Conservation (phyloP, 768 basidiomycete genomes). For the Rhodotorula diobovata region DNA sequence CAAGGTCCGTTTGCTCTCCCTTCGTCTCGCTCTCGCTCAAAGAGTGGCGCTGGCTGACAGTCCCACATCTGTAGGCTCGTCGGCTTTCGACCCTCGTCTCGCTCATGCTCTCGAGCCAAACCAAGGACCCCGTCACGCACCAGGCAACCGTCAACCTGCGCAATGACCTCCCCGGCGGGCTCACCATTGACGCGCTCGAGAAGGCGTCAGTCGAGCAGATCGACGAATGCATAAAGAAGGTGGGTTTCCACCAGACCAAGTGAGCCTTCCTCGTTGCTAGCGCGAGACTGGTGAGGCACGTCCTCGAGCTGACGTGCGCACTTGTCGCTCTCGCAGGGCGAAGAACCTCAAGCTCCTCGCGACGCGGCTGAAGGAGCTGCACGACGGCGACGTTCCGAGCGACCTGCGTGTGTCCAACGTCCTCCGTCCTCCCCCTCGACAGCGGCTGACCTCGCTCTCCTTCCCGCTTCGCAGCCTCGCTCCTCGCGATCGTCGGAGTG, state of each 20-base stretch:
- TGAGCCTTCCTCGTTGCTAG: background rate
- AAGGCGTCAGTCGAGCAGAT: constrained; percentile 62
- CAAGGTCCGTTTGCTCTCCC: background rate
- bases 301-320: background rate
- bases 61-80: constrained; percentile 56
- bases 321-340: constrained; percentile 4
- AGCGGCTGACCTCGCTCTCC: background rate
- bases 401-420: constrained; percentile 11
- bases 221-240: constrained; percentile 33
- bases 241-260: constrained; percentile 42
- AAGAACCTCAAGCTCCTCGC: constrained; percentile 31
- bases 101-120: constrained; percentile 92
- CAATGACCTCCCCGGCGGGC: constrained; percentile 65
- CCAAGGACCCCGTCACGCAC: constrained; percentile 54
- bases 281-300: too few species aligned
- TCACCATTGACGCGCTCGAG: constrained; percentile 68
- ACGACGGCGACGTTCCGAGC: constrained; percentile 78
- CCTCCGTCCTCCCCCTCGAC: too few species aligned
- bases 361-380: constrained; percentile 58
- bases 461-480: constrained; percentile 54
- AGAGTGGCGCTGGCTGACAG: too few species aligned
- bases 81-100: constrained; percentile 83
- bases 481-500: constrained; percentile 82
- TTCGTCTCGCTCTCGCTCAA: background rate
- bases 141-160: constrained; percentile 71